phyloP scores from a whole-genome alignment of 495 filamentous ascomycete species.

The Aspergillus panamensis region DNA sequence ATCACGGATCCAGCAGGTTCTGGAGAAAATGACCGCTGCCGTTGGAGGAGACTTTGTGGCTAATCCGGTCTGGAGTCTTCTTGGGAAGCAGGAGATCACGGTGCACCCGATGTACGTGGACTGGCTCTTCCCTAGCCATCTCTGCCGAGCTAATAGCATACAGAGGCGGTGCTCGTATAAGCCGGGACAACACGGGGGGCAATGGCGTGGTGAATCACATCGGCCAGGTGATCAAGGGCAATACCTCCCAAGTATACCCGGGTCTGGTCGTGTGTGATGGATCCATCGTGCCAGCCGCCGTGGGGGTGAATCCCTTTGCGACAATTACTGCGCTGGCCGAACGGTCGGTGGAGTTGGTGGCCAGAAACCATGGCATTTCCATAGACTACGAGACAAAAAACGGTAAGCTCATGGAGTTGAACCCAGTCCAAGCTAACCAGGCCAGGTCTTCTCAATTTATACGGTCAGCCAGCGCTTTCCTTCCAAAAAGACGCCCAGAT shows the following conservation, averaged over 20 bases:
- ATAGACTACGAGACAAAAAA: conserved; percentile 1
- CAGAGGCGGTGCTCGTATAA: conserved; percentile 6
- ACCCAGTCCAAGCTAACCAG: neutral
- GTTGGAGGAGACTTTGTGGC: conserved; percentile 2
- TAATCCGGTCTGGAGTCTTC: conserved; percentile 1
- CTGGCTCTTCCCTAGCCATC: no score
- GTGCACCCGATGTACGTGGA: neutral
- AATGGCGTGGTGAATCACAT: conserved; percentile 5
- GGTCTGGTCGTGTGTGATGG: conserved; percentile 2
- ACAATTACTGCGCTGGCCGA: conserved; percentile 5
- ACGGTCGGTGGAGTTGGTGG: neutral
- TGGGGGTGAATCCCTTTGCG: conserved; percentile 4
- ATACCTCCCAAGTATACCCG: neutral
- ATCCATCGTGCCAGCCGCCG: conserved; percentile 2
- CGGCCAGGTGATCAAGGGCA: neutral
- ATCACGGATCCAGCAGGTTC: neutral
- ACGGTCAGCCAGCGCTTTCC: neutral
- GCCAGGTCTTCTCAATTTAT: neutral
- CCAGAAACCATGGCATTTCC: neutral
- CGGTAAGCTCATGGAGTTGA: neutral
- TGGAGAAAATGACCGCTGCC: conserved; percentile 4
- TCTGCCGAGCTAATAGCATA: neutral
- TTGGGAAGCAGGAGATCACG: conserved; percentile 1
- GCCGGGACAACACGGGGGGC: neutral
- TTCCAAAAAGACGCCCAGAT: neutral